Evolutionary conservation across 352 stramenopile species (phyloP).

Genomic region (Pythium rishiriense): DNA sequence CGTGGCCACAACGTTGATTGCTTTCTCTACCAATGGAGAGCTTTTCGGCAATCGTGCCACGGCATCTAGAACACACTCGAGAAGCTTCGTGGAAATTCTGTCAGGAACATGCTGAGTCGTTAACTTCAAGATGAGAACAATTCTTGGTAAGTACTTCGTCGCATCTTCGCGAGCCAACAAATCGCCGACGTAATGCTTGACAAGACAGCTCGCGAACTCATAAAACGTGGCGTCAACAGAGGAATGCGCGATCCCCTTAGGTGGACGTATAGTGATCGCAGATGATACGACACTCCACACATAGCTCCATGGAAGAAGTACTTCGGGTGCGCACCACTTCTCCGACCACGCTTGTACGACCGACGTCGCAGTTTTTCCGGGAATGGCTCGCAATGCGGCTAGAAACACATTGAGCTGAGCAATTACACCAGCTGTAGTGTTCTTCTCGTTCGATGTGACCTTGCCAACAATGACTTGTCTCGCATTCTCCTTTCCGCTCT

Average conservation of each 20-base stretch:
- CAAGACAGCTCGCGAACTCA: constrained; percentile 9
- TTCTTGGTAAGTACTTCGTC: constrained; percentile 1
- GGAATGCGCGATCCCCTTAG: background rate
- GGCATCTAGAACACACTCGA: constrained; percentile 8
- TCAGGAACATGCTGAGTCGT: constrained; percentile 1
- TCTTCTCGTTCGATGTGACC: constrained; percentile 28
- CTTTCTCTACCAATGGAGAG: constrained; percentile 20
- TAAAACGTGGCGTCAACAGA: constrained; percentile 9
- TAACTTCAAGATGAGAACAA: constrained; percentile 5
- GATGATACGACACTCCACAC: constrained; percentile 34
- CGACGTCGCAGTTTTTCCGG: constrained; percentile 7
- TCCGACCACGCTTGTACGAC: constrained; percentile 55
- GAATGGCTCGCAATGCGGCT: constrained; percentile 12
- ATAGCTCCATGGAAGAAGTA: constrained; percentile 45
- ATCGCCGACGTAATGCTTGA: constrained; percentile 7
- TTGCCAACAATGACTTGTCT: constrained; percentile 18
- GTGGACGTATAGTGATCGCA: background rate
- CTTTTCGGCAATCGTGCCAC: constrained; percentile 4
- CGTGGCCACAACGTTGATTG: background rate
- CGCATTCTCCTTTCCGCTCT: background rate
- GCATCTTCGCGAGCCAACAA: constrained; percentile 10
- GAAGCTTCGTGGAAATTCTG: background rate
- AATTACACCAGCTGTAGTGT: constrained; percentile 23
- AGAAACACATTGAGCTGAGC: constrained; percentile 27
- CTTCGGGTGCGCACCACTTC: constrained; percentile 33